Base-by-base conservation (phyloP, 2,329 filamentous ascomycete species). In the Amylocarpus encephaloides region DNA sequence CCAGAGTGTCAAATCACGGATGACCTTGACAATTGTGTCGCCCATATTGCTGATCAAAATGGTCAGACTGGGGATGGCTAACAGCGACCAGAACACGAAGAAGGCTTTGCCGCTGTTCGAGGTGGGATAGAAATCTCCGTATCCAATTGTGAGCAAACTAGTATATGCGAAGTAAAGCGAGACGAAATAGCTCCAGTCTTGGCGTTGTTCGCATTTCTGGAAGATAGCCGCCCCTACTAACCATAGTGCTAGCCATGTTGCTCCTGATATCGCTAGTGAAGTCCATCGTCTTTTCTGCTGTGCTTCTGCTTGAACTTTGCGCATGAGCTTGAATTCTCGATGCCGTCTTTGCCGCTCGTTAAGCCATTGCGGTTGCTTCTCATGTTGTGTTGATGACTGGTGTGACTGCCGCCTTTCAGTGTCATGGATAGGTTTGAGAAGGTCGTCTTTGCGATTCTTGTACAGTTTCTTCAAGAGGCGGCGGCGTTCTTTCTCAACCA, bases 71-170 rank as follows among this genome's bases (percentile, higher is more conserved):
- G 91, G 91, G 2, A 95, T 75, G 0, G 90, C 89, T 22, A 95
- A 76, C 1, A 96, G 67, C 12, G 84, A 88, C 91, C 91, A 96
- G 49, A 95, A 83, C n/a, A 96, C 87, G 61, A 95, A 96, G 66
- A 95, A 95, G 0, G 87, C 81, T 48, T 87, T 83, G 1, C 87
- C 88, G 0, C 83, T 77, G 56, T 90, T 91, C 1, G 84, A 87
- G n/a, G 82, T 73, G 0, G 89, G 89, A 1, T 83, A 81, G 5
- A 85, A 67, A 57, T 95, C 89, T 3, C 91, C 91, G 60, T 95
- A 95, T 1, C 91, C 91, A 34, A 95, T 87, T 0, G 91, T 95
- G 1, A 90, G 74, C 19, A 95, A 77, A 2, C 83, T 85, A 32
- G 89, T 82, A 66, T 93, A 96, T 58, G 83, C 83, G 64, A 95